A percentile compares a stretch with the other conserved stretches of the same genome.
phyloP scores from a whole-genome alignment of 2,329 filamentous ascomycete genomes.

The Clarireedia monteithiana region DNA sequence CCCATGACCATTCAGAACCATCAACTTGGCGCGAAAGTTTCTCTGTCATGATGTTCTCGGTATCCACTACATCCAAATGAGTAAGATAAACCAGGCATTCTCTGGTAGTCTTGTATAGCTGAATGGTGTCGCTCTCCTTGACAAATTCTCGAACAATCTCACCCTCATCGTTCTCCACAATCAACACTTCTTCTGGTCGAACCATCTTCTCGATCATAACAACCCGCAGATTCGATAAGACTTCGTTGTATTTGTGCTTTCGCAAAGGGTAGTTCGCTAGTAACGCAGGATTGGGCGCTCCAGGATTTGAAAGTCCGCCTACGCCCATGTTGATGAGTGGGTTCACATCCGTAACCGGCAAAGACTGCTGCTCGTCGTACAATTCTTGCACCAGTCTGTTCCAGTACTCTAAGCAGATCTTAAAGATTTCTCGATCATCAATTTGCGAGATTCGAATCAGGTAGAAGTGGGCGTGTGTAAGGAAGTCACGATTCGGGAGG shows the following conservation, averaged over 20 bases:
- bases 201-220: constrained; percentile 99
- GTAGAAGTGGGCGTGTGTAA: constrained; percentile 95
- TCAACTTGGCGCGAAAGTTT: constrained; percentile 95
- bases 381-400: constrained; percentile 96
- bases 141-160: constrained; percentile 99
- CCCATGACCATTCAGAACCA: constrained; percentile 96
- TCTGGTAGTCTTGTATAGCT: constrained; percentile 97
- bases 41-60: constrained; percentile 98
- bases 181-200: constrained; percentile 90
- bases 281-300: constrained; percentile 77
- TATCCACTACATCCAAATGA: constrained; percentile 94
- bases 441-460: constrained; percentile 98
- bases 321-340: constrained; percentile 75
- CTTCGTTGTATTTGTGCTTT: constrained; percentile 96
- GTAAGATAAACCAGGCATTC: constrained; percentile 97
- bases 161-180: constrained; percentile 99
- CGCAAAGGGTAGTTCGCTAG: constrained; percentile 85
- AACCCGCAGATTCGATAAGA: constrained; percentile 85
- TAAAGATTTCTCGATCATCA: constrained; percentile 98
- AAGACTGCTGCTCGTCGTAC: constrained; percentile 97
- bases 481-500: constrained; percentile 87
- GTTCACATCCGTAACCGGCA: constrained; percentile 89
- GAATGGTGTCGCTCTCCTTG: constrained; percentile 98
- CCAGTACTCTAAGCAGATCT: constrained; percentile 99
- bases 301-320: constrained; percentile 63